phyloP scores from a whole-genome alignment of 2,329 filamentous ascomycete genomes.

The Magnaporthiopsis incrustans region DNA sequence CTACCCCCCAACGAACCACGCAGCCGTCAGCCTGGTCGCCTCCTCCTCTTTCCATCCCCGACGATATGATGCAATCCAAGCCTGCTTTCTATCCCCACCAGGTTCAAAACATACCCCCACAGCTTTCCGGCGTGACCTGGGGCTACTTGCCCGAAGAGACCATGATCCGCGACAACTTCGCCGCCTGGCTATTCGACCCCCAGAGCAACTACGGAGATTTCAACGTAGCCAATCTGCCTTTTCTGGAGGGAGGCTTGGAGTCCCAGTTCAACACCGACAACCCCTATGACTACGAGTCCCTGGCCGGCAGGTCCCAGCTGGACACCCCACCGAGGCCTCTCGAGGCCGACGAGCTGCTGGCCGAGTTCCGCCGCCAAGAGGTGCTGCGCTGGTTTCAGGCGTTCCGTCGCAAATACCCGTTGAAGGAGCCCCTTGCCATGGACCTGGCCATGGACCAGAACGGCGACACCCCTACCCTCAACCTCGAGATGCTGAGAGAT shows the following conservation, averaged over 20 bases:
- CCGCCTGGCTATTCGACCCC: slow-evolving; percentile 42
- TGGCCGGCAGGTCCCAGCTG: slow-evolving; percentile 37
- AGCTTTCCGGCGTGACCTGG: slow-evolving; percentile 26
- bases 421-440: slow-evolving; percentile 24
- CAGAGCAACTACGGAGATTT: slow-evolving; percentile 34
- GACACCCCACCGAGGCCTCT: slow-evolving; percentile 33
- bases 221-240: slow-evolving; percentile 34
- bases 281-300: slow-evolving; percentile 42
- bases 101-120: slow-evolving; percentile 20
- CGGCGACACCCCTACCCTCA: slow-evolving; percentile 45
- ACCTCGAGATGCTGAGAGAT: slow-evolving; percentile 72
- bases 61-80: slow-evolving; percentile 28
- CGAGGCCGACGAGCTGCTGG: slow-evolving; percentile 34
- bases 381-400: slow-evolving; percentile 33
- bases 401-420: slow-evolving; percentile 35
- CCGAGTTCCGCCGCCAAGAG: slow-evolving; percentile 36
- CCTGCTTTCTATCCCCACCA: slow-evolving; percentile 28
- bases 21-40: neutral
- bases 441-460: slow-evolving; percentile 30
- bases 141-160: slow-evolving; percentile 27
- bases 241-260: slow-evolving; percentile 41
- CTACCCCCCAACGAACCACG: neutral
- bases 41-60: neutral
- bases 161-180: slow-evolving; percentile 36
- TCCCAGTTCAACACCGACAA: slow-evolving; percentile 44